A percentile compares a stretch with the other conserved stretches of the same genome.
These are phyloP conservation scores for Colletotrichum scovillei DNA, from an alignment of 2,329 filamentous ascomycete genomes.

Conservation along the genomic window DNA sequence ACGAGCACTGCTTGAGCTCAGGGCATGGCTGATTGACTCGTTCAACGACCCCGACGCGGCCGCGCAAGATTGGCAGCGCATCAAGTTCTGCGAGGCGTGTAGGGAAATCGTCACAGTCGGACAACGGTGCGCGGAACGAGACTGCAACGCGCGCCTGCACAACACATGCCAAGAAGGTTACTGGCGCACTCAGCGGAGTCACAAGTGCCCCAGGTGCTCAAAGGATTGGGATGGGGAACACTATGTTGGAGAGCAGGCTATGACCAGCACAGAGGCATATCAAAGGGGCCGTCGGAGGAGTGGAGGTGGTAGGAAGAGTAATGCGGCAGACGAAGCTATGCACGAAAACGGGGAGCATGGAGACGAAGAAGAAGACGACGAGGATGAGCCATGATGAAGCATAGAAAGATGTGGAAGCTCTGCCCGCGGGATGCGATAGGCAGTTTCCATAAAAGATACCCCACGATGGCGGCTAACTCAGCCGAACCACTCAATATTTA, in stretches of 20 bases:
- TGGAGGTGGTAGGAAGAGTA: slow-evolving; percentile 46
- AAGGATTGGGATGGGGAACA: slow-evolving; percentile 60
- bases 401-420: background rate
- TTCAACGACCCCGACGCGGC: slow-evolving; percentile 83
- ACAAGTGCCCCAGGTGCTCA: slow-evolving; percentile 73
- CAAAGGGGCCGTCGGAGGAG: slow-evolving; percentile 54
- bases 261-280: slow-evolving; percentile 65
- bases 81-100: slow-evolving; percentile 91
- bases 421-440: background rate
- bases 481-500: background rate
- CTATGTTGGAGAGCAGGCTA: slow-evolving; percentile 67
- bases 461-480: slow-evolving; percentile 11
- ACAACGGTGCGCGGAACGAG: slow-evolving; percentile 76
- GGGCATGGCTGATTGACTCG: slow-evolving; percentile 84
- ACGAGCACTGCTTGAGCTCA: slow-evolving; percentile 85
- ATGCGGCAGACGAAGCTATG: slow-evolving; percentile 40
- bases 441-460: slow-evolving; percentile 27
- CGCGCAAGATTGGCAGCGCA: slow-evolving; percentile 72
- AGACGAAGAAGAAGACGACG: slow-evolving; percentile 41
- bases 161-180: slow-evolving; percentile 79
- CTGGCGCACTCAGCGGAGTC: slow-evolving; percentile 73
- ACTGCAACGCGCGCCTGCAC: slow-evolving; percentile 80
- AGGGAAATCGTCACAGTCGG: slow-evolving; percentile 90
- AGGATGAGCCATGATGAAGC: slow-evolving; percentile 19
- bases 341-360: slow-evolving; percentile 39